phyloP scores from a whole-genome alignment of 306 rosid genomes.

The Dicorynia guianensis region DNA sequence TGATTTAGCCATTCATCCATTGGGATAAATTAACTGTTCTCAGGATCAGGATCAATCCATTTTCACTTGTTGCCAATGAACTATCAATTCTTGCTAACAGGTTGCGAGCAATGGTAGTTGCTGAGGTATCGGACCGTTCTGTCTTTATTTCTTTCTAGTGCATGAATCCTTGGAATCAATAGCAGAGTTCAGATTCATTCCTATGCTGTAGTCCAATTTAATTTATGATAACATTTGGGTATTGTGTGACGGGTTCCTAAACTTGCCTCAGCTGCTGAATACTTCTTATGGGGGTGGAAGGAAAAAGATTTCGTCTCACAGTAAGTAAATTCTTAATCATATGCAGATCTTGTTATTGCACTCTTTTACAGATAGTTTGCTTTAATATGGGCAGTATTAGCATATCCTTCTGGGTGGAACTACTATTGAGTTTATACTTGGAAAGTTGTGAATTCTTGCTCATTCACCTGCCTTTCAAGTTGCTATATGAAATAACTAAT shows the following conservation, averaged over 20 bases:
- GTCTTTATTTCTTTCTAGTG: slow-evolving; percentile 27
- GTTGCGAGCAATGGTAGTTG: slow-evolving; percentile 77
- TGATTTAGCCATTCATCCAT: background rate
- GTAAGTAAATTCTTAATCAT: slow-evolving; percentile 55
- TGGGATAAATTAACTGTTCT: background rate
- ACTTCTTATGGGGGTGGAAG: slow-evolving; percentile 96
- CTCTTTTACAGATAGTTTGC: slow-evolving; percentile 13
- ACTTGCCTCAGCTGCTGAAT: slow-evolving; percentile 96
- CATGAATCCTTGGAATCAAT: slow-evolving; percentile 26
- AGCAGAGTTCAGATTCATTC: background rate
- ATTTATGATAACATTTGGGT: slow-evolving; percentile 34
- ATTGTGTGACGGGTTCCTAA: slow-evolving; percentile 81
- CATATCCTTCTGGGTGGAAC: slow-evolving; percentile 27
- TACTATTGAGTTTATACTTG: slow-evolving; percentile 1
- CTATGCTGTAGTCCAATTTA: slow-evolving; percentile 30
- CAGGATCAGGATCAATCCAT: slow-evolving; percentile 78
- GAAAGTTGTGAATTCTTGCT: slow-evolving; percentile 11
- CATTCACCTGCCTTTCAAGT: slow-evolving; percentile 4
- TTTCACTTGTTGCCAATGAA: slow-evolving; percentile 92
- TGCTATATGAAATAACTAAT: background rate
- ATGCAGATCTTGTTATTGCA: background rate
- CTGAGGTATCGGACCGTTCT: slow-evolving; percentile 78
- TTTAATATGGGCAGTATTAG: slow-evolving; percentile 16
- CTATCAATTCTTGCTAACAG: slow-evolving; percentile 78
- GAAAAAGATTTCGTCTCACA: slow-evolving; percentile 97